A percentile compares a stretch with the other conserved stretches of the same genome.
These are phyloP conservation scores for Spongiforma sp. DNA, from an alignment of 1,284 basidiomycete genomes.

Conservation along the genomic window DNA sequence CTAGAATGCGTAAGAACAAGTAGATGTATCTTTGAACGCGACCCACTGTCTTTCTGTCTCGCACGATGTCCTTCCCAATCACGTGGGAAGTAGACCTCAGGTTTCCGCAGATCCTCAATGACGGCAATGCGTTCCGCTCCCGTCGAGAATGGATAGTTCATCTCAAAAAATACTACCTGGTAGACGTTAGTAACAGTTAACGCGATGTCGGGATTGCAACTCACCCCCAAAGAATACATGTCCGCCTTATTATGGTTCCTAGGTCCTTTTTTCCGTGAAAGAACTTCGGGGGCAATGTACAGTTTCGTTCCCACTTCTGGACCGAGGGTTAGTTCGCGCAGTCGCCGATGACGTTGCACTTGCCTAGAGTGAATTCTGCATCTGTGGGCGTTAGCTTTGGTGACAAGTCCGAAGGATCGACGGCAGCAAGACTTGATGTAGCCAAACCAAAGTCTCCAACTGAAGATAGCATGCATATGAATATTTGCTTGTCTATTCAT, in stretches of 20 bases:
- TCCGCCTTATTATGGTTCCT: constrained; percentile 88
- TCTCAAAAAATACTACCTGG: constrained; percentile 96
- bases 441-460: constrained; percentile 95
- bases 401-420: constrained; percentile 70
- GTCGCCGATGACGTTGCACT: constrained; percentile 10
- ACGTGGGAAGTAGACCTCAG: constrained; percentile 75
- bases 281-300: constrained; percentile 93
- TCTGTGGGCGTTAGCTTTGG: constrained; percentile 50
- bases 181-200: constrained; percentile 3
- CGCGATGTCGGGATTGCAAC: constrained; percentile 28
- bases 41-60: constrained; percentile 67
- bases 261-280: constrained; percentile 64
- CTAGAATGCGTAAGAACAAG: constrained; percentile 40
- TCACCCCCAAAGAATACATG: constrained; percentile 91
- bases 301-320: constrained; percentile 90
- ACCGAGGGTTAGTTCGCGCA: constrained; percentile 4
- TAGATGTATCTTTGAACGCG: background rate
- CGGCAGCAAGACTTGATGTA: constrained; percentile 80
- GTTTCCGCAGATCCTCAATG: constrained; percentile 78
- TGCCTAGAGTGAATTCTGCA: constrained; percentile 78
- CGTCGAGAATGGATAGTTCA: constrained; percentile 92
- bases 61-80: constrained; percentile 73
- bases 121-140: constrained; percentile 87
- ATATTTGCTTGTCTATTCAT: background rate
- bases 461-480: constrained; percentile 18